phyloP scores from a whole-genome alignment of 495 filamentous ascomycete genomes.

The Tuber umbilicatum region DNA sequence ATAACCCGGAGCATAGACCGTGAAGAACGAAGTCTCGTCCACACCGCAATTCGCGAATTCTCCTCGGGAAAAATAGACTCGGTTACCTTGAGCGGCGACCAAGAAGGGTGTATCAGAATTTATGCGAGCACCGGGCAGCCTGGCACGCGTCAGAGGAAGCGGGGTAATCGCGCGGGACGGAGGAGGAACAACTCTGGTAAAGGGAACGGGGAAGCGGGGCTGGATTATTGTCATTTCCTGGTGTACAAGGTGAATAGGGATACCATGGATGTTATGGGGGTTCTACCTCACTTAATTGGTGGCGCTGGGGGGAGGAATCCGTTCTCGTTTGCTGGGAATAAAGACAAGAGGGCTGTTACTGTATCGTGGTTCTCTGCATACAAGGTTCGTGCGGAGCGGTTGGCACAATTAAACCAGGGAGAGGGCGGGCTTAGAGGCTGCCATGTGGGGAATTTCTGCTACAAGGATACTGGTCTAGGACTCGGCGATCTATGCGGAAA shows the following conservation, averaged over 20 bases:
- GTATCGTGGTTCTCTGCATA: constrained; percentile 73
- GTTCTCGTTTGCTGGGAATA: constrained; percentile 87
- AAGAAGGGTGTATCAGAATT: constrained; percentile 52
- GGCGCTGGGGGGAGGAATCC: constrained; percentile 55
- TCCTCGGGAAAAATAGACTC: constrained; percentile 64
- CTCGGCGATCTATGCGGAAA: constrained; percentile 82
- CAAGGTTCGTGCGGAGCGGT: constrained; percentile 55
- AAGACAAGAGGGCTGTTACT: constrained; percentile 84
- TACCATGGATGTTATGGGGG: constrained; percentile 83
- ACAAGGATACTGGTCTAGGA: constrained; percentile 60
- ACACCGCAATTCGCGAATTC: constrained; percentile 57
- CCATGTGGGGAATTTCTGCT: constrained; percentile 70
- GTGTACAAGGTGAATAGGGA: constrained; percentile 98
- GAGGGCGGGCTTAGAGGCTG: constrained; percentile 44
- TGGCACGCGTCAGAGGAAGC: neutral
- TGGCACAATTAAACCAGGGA: constrained; percentile 55
- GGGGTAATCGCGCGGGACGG: constrained; percentile 40
- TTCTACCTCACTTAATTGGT: constrained; percentile 57
- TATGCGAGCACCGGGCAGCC: constrained; percentile 9
- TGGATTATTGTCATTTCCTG: constrained; percentile 81
- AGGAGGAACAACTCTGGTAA: constrained; percentile 27
- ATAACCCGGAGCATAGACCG: neutral
- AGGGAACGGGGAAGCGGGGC: constrained; percentile 55
- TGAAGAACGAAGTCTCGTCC: constrained; percentile 30
- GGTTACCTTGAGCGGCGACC: constrained; percentile 46